phyloP scores from a whole-genome alignment of 2,329 filamentous ascomycete species.

The Magnaporthales sp. region DNA sequence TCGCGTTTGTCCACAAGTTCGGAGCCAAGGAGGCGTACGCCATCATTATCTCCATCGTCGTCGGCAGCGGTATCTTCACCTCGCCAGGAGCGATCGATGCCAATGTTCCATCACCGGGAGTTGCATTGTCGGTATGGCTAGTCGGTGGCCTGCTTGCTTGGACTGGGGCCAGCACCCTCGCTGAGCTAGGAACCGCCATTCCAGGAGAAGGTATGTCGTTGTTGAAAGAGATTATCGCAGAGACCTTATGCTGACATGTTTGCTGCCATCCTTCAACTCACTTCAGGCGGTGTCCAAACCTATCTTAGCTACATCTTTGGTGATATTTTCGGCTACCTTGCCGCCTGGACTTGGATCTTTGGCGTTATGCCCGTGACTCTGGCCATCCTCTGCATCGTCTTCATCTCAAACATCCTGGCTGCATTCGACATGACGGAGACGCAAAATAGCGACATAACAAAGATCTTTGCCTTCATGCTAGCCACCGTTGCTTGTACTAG shows the following conservation, averaged over 20 bases:
- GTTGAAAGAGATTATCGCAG: background rate
- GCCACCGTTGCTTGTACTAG: constrained; percentile 37
- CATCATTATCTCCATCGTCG: constrained; percentile 54
- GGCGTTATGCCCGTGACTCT: constrained; percentile 56
- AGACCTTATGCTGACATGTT: background rate
- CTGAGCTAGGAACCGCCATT: constrained; percentile 54
- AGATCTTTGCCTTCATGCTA: constrained; percentile 42
- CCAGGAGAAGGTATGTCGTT: constrained; percentile 40
- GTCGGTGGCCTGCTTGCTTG: constrained; percentile 53
- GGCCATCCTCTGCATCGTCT: constrained; percentile 56
- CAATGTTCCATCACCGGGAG: constrained; percentile 53
- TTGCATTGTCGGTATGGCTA: constrained; percentile 50
- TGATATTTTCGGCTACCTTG: constrained; percentile 51
- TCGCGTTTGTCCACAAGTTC: constrained; percentile 26
- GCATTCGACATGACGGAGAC: constrained; percentile 36
- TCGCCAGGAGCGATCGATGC: constrained; percentile 54
- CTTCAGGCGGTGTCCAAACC: constrained; percentile 45
- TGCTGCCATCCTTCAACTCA: constrained; percentile 17
- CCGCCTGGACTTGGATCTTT: constrained; percentile 58
- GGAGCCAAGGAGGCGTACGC: constrained; percentile 43
- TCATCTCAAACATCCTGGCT: constrained; percentile 51
- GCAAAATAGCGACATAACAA: constrained; percentile 30
- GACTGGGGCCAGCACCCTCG: constrained; percentile 54
- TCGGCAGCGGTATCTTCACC: constrained; percentile 57
- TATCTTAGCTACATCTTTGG: constrained; percentile 54